Evolutionary conservation across 257 asterid genomes (phyloP).

Genomic region (Scutellaria barbata): DNA sequence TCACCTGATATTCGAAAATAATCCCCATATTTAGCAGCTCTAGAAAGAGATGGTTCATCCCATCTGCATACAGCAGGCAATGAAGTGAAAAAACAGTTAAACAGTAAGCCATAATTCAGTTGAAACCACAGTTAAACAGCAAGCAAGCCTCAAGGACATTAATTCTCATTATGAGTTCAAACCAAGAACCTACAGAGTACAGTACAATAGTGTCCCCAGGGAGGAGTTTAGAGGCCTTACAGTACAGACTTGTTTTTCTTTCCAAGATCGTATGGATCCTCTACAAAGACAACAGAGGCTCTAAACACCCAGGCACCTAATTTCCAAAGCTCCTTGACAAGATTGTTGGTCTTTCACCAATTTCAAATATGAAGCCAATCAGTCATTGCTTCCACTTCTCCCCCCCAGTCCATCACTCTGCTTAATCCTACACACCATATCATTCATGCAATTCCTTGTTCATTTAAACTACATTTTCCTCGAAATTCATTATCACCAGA

Average conservation of each 20-base stretch:
- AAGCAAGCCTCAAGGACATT: neutral
- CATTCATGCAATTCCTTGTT: neutral
- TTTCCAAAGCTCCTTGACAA: neutral
- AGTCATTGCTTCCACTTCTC: neutral
- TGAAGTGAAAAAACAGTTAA: neutral
- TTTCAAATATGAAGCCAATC: neutral
- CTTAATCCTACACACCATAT: neutral
- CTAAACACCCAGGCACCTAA: neutral
- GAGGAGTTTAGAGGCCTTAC: neutral
- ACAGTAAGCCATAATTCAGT: neutral
- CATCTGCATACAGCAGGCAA: neutral
- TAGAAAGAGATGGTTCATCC: neutral
- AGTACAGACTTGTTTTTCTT: neutral
- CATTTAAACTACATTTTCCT: neutral
- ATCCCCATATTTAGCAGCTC: neutral
- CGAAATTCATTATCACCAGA: neutral
- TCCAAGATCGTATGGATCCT: neutral
- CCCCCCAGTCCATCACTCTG: neutral
- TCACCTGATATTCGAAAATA: neutral
- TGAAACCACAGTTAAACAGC: neutral
- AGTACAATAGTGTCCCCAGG: neutral
- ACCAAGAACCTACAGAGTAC: neutral
- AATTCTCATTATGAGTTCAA: neutral
- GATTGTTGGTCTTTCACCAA: neutral
- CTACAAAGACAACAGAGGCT: neutral